Percentiles rank a stretch among this genome's conserved stretches.
These are phyloP conservation scores for Blyttiomyces sp. DNA, from an alignment of 371 early-diverging fungal species.

Conservation along the genomic window DNA sequence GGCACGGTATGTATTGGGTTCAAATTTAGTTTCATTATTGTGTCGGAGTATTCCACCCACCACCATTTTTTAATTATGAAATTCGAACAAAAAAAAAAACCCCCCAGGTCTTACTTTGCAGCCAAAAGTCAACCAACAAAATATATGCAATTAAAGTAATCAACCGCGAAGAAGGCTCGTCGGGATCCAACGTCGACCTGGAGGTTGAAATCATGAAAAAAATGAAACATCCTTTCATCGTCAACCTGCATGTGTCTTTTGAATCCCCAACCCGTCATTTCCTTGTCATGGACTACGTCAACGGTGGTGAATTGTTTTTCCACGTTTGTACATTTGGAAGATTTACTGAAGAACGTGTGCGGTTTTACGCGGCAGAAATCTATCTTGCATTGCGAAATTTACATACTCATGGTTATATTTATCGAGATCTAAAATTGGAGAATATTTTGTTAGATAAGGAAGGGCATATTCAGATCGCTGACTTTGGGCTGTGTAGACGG, in stretches of 20 bases:
- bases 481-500: conserved; percentile 61
- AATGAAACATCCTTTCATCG: conserved; percentile 59
- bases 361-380: conserved; percentile 87
- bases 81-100: too few relatives aligned
- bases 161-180: conserved; percentile 71
- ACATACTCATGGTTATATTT: conserved; percentile 83
- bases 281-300: conserved; percentile 82
- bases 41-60: too few relatives aligned
- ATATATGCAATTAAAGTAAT: conserved; percentile 91
- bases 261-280: conserved; percentile 57
- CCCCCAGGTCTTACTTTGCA: conserved; percentile 54
- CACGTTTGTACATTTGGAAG: conserved; percentile 63
- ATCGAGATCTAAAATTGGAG: conserved; percentile 57
- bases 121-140: conserved; percentile 37
- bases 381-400: conserved; percentile 78
- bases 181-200: conserved; percentile 48
- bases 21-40: too few relatives aligned
- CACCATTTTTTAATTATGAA: too few relatives aligned
- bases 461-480: conserved; percentile 68
- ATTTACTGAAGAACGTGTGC: conserved; percentile 70
- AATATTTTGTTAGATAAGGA: conserved; percentile 46
- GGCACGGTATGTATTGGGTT: too few relatives aligned
- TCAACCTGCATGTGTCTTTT: conserved; percentile 61
- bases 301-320: conserved; percentile 83
- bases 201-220: conserved; percentile 49